Conservation (phyloP, 2,329 filamentous ascomycete genomes). For the Penicillium brevicompactum region DNA sequence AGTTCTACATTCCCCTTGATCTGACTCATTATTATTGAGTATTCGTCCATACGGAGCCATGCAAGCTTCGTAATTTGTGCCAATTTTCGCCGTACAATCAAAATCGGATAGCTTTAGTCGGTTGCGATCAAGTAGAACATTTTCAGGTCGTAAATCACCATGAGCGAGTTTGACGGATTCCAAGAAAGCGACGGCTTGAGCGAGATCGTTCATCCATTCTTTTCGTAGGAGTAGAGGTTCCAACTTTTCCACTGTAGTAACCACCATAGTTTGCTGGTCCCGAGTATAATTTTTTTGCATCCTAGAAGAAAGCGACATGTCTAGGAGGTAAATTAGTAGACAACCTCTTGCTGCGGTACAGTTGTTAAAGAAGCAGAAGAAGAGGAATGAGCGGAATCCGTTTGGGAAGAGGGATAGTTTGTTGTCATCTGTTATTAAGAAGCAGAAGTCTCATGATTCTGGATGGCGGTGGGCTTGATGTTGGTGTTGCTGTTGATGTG, state of each 20-base stretch:
- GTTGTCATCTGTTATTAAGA: constrained; percentile 29
- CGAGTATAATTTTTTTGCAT: constrained; percentile 27
- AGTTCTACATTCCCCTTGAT: constrained; percentile 21
- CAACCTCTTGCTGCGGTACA: constrained; percentile 52
- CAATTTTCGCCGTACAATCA: constrained; percentile 31
- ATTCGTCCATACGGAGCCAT: constrained; percentile 28
- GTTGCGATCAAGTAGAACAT: constrained; percentile 33
- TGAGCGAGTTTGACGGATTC: constrained; percentile 37
- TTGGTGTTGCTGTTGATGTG: no score
- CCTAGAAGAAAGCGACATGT: constrained; percentile 23
- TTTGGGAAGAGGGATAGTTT: constrained; percentile 20
- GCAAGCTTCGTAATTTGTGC: constrained; percentile 27
- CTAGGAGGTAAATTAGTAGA: constrained; percentile 17
- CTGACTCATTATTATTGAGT: constrained; percentile 22
- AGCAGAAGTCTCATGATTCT: constrained; percentile 27
- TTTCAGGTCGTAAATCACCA: constrained; percentile 35
- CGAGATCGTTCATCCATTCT: constrained; percentile 36
- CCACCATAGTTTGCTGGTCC: constrained; percentile 21
- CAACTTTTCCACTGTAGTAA: constrained; percentile 29
- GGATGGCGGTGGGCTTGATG: constrained; percentile 41
- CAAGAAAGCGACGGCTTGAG: constrained; percentile 34
- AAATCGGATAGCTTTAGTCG: constrained; percentile 32
- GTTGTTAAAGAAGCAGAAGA: constrained; percentile 50
- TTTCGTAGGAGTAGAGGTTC: constrained; percentile 29
- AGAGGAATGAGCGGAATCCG: constrained; percentile 24